A percentile compares a stretch with the other conserved stretches of the same genome.
Evolutionary conservation across 1,139 yeast species (phyloP).

Genomic region (Nakaseomyces nivariensis): DNA sequence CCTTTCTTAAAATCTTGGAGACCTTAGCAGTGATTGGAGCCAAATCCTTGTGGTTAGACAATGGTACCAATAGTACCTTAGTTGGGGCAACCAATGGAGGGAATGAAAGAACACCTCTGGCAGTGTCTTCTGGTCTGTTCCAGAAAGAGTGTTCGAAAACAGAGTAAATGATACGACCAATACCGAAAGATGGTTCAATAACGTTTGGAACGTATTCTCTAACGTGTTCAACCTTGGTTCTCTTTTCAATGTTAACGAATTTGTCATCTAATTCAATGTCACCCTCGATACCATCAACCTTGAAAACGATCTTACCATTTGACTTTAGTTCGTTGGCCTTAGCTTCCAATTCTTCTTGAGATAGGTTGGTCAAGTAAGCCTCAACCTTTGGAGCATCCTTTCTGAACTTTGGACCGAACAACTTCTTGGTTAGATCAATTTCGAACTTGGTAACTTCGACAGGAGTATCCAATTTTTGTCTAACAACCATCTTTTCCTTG

Average conservation of each 20-base stretch:
- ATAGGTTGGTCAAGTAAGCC: slow-evolving; percentile 61
- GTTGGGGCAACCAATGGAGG: slow-evolving; percentile 97
- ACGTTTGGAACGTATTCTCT: slow-evolving; percentile 97
- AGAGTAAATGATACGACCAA: slow-evolving; percentile 92
- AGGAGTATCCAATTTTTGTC: slow-evolving; percentile 83
- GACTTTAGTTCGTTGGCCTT: slow-evolving; percentile 56
- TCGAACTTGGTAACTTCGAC: slow-evolving; percentile 72
- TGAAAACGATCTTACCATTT: slow-evolving; percentile 55
- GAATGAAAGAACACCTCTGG: slow-evolving; percentile 86
- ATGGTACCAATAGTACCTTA: slow-evolving; percentile 90
- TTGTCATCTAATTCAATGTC: slow-evolving; percentile 61
- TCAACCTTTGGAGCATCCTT: slow-evolving; percentile 92
- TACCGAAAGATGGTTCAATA: slow-evolving; percentile 98
- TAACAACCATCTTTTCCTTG: slow-evolving; percentile 86
- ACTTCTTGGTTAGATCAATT: slow-evolving; percentile 81
- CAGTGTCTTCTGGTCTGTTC: slow-evolving; percentile 86
- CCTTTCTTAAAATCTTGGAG: slow-evolving; percentile 59
- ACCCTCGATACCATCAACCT: slow-evolving; percentile 51
- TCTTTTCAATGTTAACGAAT: slow-evolving; percentile 67
- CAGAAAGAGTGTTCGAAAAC: slow-evolving; percentile 92
- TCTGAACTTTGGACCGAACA: slow-evolving; percentile 95
- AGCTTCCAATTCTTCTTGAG: slow-evolving; percentile 78
- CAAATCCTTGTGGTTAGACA: slow-evolving; percentile 75
- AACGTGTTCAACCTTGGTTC: slow-evolving; percentile 74
- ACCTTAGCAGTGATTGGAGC: slow-evolving; percentile 66